phyloP scores from a whole-genome alignment of 495 filamentous ascomycete species.

The Tetracladium setigerum region DNA sequence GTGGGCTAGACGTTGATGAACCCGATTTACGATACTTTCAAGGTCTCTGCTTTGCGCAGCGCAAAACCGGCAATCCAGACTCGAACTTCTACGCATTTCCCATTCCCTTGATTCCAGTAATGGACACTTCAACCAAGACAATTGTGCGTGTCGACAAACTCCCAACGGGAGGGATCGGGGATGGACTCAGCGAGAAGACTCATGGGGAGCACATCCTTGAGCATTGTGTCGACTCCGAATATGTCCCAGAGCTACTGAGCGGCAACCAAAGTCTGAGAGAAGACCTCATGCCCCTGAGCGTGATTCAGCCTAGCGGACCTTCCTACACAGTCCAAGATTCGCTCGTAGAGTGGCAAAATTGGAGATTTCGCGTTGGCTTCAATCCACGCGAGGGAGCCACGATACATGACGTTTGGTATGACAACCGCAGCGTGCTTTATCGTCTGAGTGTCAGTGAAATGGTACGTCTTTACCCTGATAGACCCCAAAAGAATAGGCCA shows the following conservation, averaged over 20 bases:
- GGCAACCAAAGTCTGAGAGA: no score
- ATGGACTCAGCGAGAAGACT: conserved; percentile 31
- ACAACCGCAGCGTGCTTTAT: conserved; percentile 59
- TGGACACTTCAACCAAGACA: conserved; percentile 53
- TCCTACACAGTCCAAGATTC: conserved; percentile 53
- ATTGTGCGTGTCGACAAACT: conserved; percentile 54
- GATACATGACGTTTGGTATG: conserved; percentile 58
- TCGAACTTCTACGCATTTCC: conserved; percentile 75
- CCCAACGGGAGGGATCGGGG: conserved; percentile 51
- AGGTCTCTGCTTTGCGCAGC: no score
- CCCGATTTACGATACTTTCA: no score
- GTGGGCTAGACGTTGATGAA: conserved; percentile 36
- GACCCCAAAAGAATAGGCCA: no score
- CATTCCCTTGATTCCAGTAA: conserved; percentile 67
- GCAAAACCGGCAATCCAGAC: conserved; percentile 43
- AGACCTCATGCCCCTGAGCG: conserved; percentile 68
- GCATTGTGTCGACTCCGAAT: conserved; percentile 41
- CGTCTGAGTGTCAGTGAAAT: conserved; percentile 64
- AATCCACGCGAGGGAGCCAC: conserved; percentile 57
- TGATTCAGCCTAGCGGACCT: conserved; percentile 67
- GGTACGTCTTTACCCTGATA: no score
- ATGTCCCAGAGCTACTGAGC: conserved; percentile 56
- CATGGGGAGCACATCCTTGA: conserved; percentile 41
- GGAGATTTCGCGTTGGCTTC: conserved; percentile 57
- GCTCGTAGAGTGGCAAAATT: conserved; percentile 58